Conservation (phyloP, 2,329 filamentous ascomycete species). For the Triangularia setosa region DNA sequence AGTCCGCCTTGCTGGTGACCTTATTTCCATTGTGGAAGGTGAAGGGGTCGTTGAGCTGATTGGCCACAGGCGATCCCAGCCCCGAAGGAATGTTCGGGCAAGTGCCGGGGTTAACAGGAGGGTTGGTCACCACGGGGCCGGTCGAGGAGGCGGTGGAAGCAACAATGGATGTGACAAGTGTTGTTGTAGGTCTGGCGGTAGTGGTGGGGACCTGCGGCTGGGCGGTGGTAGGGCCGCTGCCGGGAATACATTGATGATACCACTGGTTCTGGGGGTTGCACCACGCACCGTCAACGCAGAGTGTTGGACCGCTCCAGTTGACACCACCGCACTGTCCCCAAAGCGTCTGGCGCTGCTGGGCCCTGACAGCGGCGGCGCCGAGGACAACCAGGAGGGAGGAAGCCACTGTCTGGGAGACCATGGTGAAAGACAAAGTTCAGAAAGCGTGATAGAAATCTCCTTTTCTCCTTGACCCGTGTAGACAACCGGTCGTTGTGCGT, state of each 20-base stretch:
- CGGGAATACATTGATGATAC: conserved; percentile 25
- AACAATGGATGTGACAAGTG: conserved; percentile 11
- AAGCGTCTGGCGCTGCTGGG: conserved; percentile 18
- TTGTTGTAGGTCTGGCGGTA: conserved; percentile 11
- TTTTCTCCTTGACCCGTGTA: neutral
- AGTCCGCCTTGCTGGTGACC: conserved; percentile 37
- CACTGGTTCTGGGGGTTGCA: conserved; percentile 24
- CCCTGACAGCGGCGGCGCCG: conserved; percentile 16
- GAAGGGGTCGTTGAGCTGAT: conserved; percentile 38
- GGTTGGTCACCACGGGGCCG: neutral
- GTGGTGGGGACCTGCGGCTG: neutral
- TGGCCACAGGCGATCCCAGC: conserved; percentile 19
- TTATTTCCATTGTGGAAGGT: conserved; percentile 35
- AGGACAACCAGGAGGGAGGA: conserved; percentile 19
- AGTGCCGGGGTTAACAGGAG: neutral
- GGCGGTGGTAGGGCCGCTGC: conserved; percentile 13
- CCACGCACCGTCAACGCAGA: conserved; percentile 20
- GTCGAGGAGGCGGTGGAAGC: neutral
- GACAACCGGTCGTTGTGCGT: neutral
- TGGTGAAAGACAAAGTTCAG: conserved; percentile 5
- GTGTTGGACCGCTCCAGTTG: conserved; percentile 20
- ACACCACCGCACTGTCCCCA: conserved; percentile 26
- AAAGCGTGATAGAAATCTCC: neutral
- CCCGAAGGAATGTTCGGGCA: conserved; percentile 21
- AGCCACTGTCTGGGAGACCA: conserved; percentile 16